Base-by-base conservation (phyloP, 2,329 filamentous ascomycete genomes). In the Fusarium buxicola region DNA sequence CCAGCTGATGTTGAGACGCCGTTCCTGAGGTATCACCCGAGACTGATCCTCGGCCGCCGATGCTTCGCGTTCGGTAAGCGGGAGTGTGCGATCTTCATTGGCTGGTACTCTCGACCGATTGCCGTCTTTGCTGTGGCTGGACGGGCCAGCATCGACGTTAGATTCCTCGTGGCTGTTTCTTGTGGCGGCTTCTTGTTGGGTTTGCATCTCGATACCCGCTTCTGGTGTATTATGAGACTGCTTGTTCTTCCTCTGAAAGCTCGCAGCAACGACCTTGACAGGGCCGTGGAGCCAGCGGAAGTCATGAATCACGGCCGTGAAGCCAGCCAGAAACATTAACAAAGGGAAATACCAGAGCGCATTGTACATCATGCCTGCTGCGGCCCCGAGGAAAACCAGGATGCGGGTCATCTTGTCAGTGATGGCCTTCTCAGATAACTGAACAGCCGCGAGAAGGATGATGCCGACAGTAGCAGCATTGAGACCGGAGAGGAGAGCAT, bases 321-420 rank as follows among this genome's bases (percentile, higher is more conserved):
- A 49, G 7, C 58, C 58, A 0, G 28, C 7, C 1, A 11, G 24
- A 15, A 50, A 15, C 0, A 60, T 56, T 0, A 92, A 70, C 0
- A 86, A 68, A 0, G 90, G 90, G 40, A 92, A 92, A 64, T 90
- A 93, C 90, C 90, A 93, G 0, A 92, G 75, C 0, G 89, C 85
- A 45, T 87, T 91, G 66, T 92, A 92, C 44, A 90, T 79, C 63
- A 92, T 75, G 0, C 89, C 90, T 0, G 88, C 89, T 8, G 83
- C 80, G 1, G 80, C 90, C 4, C 84, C 84, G 7, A 88, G 68
- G 11, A 91, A 88, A 0, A 92, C 86, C 2, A 92, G 65, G 0
- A 88, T 76, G 2, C 89, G 78, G 0, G 89, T 88, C 4, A 90
- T 41, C 16, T 79, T 78, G 69, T 92, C 89, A 0, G 83, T 87